Percentiles rank a stretch among this genome's conserved stretches.
Conservation (phyloP, 1,284 basidiomycete species). For the Ganoderma resinaceum region DNA sequence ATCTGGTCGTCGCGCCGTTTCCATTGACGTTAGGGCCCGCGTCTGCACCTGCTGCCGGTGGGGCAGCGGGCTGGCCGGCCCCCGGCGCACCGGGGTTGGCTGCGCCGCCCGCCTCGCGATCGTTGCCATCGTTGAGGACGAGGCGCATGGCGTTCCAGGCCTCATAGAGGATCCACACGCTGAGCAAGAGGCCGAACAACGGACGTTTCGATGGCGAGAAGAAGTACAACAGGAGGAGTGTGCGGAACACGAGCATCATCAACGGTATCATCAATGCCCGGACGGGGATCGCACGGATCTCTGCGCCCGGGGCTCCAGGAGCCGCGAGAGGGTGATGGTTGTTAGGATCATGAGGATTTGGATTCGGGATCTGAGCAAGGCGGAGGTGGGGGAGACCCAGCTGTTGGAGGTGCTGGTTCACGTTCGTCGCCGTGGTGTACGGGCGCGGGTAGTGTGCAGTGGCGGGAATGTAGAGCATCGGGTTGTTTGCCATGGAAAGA, state of each 20-base stretch:
- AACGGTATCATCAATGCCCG: slow-evolving; percentile 72
- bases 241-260: slow-evolving; percentile 71
- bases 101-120: slow-evolving; percentile 39
- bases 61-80: slow-evolving; percentile 6
- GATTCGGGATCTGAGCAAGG: slow-evolving; percentile 36
- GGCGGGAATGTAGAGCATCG: slow-evolving; percentile 33
- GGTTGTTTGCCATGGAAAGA: slow-evolving; percentile 42
- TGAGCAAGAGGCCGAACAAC: slow-evolving; percentile 68
- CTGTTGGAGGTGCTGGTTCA: slow-evolving; percentile 68
- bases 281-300: slow-evolving; percentile 57
- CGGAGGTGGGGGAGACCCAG: slow-evolving; percentile 63
- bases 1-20: slow-evolving; percentile 22
- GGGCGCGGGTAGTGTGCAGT: slow-evolving; percentile 10
- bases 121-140: slow-evolving; percentile 52
- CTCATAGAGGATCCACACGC: slow-evolving; percentile 79
- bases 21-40: slow-evolving; percentile 23
- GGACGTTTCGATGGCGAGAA: slow-evolving; percentile 80
- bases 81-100: slow-evolving; percentile 28
- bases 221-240: slow-evolving; percentile 76
- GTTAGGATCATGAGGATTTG: slow-evolving; percentile 38
- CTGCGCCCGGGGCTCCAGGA: slow-evolving; percentile 43
- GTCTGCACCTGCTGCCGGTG: slow-evolving; percentile 4
- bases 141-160: slow-evolving; percentile 76
- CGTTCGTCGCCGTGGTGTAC: slow-evolving; percentile 47
- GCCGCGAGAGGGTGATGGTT: slow-evolving; percentile 38